Evolutionary conservation across 2,329 filamentous ascomycete species (phyloP).

Genomic region (Cladosporium sp.): DNA sequence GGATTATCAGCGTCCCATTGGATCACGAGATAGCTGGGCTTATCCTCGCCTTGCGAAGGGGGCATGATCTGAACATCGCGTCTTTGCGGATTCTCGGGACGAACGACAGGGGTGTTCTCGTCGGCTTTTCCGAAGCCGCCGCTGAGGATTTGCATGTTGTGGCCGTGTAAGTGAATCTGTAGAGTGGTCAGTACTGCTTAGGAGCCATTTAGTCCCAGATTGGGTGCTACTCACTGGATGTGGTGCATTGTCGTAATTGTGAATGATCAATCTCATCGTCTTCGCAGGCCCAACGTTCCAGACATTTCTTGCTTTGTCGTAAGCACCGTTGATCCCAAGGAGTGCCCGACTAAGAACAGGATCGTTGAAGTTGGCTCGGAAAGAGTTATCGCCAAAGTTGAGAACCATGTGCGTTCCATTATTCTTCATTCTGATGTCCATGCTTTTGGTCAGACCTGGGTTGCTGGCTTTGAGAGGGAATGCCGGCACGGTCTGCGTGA

Average conservation of each 20-base stretch:
- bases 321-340: background rate
- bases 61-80: constrained; percentile 49
- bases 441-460: constrained; percentile 7
- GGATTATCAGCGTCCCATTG: constrained; percentile 50
- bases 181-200: background rate
- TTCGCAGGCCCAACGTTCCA: background rate
- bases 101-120: constrained; percentile 30
- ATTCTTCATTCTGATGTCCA: constrained; percentile 1
- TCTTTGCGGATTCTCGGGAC: constrained; percentile 47
- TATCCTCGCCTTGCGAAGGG: constrained; percentile 21
- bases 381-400: constrained; percentile 1
- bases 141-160: constrained; percentile 61
- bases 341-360: background rate
- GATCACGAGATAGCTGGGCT: constrained; percentile 23
- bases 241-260: background rate
- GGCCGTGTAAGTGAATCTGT: constrained; percentile 51
- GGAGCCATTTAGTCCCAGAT: too few relatives aligned
- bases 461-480: constrained; percentile 19
- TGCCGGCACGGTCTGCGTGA: constrained; percentile 18
- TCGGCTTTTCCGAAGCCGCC: constrained; percentile 42
- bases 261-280: background rate
- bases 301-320: background rate
- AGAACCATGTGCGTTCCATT: background rate
- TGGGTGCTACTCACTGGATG: background rate
- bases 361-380: constrained; percentile 10